These are phyloP conservation scores for Lupinus albus DNA, from an alignment of 306 rosid species.

Conservation along the genomic window DNA sequence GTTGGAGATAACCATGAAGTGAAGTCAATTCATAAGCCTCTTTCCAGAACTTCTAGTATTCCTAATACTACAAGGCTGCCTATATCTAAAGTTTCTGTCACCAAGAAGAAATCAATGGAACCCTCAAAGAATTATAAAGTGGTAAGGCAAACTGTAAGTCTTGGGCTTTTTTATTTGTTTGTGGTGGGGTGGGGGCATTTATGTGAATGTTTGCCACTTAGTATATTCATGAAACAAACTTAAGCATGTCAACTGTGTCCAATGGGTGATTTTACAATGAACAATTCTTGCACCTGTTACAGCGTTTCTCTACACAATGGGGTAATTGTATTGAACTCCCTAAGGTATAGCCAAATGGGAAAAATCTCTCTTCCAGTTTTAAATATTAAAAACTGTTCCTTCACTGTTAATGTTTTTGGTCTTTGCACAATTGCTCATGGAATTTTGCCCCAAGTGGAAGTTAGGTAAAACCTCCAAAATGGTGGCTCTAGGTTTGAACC, in stretches of 20 bases:
- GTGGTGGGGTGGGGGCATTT: too few species aligned
- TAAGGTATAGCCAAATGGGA: background rate
- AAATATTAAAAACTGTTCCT: background rate
- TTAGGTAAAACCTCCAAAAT: background rate
- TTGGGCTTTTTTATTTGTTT: too few species aligned
- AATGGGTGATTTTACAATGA: constrained; percentile 11
- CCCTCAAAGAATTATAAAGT: constrained; percentile 54
- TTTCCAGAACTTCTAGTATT: constrained; percentile 54
- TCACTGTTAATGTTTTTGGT: background rate
- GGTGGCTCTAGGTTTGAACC: background rate
- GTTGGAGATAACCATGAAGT: constrained; percentile 48
- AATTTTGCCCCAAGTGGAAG: background rate
- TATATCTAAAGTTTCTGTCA: constrained; percentile 54
- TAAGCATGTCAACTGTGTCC: too few species aligned
- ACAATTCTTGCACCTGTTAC: background rate
- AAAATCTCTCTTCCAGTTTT: constrained; percentile 12
- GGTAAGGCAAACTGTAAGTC: constrained; percentile 51
- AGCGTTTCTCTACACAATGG: too few species aligned
- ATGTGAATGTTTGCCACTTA: too few species aligned
- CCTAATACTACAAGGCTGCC: constrained; percentile 49
- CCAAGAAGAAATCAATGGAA: constrained; percentile 56
- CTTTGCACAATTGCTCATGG: background rate
- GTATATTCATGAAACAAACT: too few species aligned
- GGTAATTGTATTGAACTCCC: constrained; percentile 6
- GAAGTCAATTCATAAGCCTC: constrained; percentile 51